Evolutionary conservation across 1,284 basidiomycete species (phyloP).

Genomic region (Ganoderma resinaceum): DNA sequence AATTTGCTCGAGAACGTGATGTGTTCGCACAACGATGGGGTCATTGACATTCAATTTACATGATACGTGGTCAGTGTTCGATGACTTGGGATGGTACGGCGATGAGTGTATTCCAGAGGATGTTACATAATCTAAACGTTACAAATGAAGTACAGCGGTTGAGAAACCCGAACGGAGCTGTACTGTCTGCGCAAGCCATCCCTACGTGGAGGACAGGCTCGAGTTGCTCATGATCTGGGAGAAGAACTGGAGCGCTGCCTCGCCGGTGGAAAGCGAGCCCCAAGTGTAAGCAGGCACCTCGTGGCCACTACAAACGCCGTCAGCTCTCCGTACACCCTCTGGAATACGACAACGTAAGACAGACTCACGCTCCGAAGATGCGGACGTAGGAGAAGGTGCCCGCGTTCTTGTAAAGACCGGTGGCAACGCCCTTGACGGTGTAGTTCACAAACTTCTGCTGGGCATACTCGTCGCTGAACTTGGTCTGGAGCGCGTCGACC

Average conservation of each 20-base stretch:
- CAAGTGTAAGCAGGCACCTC: conserved; percentile 33
- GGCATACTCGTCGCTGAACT: conserved; percentile 42
- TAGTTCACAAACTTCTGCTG: conserved; percentile 52
- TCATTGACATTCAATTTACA: too few relatives aligned
- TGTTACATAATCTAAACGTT: conserved; percentile 1
- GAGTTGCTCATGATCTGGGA: conserved; percentile 30
- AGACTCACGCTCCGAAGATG: conserved; percentile 52
- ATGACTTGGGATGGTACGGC: background rate
- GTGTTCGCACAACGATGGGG: too few relatives aligned
- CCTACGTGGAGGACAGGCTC: background rate
- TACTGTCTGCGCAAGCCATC: background rate
- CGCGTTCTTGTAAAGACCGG: conserved; percentile 66
- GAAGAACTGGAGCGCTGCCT: conserved; percentile 35
- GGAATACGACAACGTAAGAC: background rate
- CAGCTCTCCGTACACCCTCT: background rate
- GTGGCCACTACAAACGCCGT: conserved; percentile 26
- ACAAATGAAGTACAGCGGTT: background rate
- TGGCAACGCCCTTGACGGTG: conserved; percentile 55
- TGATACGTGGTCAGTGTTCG: background rate
- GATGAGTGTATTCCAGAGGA: background rate
- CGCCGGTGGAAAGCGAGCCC: conserved; percentile 26
- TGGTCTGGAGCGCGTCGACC: conserved; percentile 42
- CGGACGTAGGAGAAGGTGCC: conserved; percentile 68
- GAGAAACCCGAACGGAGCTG: background rate
- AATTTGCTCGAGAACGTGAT: background rate